Conservation (phyloP, 352 stramenopile species). For the Thraustotheca clavata region DNA sequence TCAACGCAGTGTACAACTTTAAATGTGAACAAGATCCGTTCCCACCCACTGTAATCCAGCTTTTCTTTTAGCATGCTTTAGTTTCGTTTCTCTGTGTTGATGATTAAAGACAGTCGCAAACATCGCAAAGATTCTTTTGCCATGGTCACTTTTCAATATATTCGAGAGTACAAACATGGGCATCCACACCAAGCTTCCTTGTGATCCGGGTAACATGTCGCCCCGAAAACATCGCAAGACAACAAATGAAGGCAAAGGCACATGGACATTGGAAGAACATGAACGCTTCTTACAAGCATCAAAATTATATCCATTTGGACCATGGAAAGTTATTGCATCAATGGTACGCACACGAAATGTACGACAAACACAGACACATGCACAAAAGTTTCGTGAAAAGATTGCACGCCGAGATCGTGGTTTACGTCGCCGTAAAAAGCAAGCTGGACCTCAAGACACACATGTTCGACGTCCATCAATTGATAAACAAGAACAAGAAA, state of each 20-base stretch:
- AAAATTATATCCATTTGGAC: slow-evolving; percentile 43
- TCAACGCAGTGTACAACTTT: not conserved
- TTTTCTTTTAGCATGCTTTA: not conserved
- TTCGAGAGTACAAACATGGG: not conserved
- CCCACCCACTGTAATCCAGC: not conserved
- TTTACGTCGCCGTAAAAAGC: slow-evolving; percentile 22
- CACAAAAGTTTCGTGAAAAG: slow-evolving; percentile 25
- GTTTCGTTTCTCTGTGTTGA: slow-evolving; percentile 6
- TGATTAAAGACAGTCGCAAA: too few species aligned
- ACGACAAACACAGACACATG: slow-evolving; percentile 29
- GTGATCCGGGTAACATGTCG: slow-evolving; percentile 7
- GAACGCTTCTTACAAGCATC: slow-evolving; percentile 47
- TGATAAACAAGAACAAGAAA: not conserved
- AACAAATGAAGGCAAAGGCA: slow-evolving; percentile 40
- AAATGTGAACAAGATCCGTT: not conserved
- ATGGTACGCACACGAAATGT: slow-evolving; percentile 55
- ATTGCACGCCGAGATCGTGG: slow-evolving; percentile 24
- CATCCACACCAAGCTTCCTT: slow-evolving; percentile 10
- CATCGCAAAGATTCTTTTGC: slow-evolving; percentile 15
- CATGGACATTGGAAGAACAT: slow-evolving; percentile 66
- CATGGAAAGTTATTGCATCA: slow-evolving; percentile 52
- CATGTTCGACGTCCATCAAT: not conserved
- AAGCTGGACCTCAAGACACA: not conserved
- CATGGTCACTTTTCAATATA: slow-evolving; percentile 2
- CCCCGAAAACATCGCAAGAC: slow-evolving; percentile 1